Evolutionary conservation across 352 stramenopile genomes (phyloP).

Genomic region (Phytophthora idaei): DNA sequence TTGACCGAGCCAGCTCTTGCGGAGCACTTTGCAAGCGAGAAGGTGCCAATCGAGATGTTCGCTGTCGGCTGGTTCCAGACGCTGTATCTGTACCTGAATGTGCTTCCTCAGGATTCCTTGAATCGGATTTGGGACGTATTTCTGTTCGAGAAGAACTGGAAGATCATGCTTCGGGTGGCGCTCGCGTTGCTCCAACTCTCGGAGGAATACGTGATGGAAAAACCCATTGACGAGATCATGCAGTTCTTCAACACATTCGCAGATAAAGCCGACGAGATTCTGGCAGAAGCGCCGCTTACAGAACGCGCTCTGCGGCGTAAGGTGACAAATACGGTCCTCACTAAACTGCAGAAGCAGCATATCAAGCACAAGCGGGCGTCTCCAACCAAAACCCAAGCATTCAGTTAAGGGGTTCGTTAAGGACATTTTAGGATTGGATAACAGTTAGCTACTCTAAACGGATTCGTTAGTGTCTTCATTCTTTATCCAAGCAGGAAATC

Average conservation of each 20-base stretch:
- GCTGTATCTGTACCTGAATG: constrained; percentile 87
- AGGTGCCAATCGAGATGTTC: constrained; percentile 88
- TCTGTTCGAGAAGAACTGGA: constrained; percentile 85
- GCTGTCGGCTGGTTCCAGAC: constrained; percentile 90
- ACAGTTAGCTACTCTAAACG: constrained; percentile 9
- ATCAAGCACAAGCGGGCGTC: constrained; percentile 55
- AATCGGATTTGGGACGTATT: constrained; percentile 90
- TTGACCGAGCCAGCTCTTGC: constrained; percentile 57
- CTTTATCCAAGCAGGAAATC: constrained; percentile 31
- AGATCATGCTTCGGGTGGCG: constrained; percentile 81
- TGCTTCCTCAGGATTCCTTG: constrained; percentile 69
- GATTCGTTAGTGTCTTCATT: background rate
- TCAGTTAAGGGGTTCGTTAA: constrained; percentile 5
- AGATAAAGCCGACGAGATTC: constrained; percentile 54
- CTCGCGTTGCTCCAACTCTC: constrained; percentile 75
- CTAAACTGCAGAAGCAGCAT: constrained; percentile 76
- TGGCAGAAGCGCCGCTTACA: constrained; percentile 55
- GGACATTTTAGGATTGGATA: background rate
- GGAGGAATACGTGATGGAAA: constrained; percentile 60
- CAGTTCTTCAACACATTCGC: constrained; percentile 88
- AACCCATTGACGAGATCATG: constrained; percentile 86
- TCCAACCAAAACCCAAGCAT: constrained; percentile 29
- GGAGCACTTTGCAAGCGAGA: constrained; percentile 78
- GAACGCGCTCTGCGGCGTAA: constrained; percentile 69
- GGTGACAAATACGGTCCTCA: constrained; percentile 79